phyloP scores from a whole-genome alignment of 2,329 filamentous ascomycete genomes.

The Epichloe glyceriae region DNA sequence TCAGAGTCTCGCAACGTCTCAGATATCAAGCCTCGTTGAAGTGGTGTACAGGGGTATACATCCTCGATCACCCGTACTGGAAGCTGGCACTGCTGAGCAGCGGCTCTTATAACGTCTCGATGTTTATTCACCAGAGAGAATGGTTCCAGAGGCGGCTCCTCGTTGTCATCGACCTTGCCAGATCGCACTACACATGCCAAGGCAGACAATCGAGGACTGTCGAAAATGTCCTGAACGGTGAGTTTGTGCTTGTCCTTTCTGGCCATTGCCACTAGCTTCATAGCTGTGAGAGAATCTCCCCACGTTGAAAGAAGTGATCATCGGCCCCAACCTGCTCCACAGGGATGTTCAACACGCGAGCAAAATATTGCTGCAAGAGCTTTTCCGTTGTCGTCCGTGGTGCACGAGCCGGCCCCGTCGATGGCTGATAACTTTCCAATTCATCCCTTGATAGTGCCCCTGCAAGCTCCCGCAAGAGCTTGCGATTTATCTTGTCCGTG shows the following conservation, averaged over 20 bases:
- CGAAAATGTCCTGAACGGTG: not conserved
- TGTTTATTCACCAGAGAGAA: not conserved
- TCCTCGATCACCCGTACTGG: not conserved
- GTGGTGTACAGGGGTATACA: not conserved
- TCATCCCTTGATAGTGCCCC: not conserved
- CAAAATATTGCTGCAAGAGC: not conserved
- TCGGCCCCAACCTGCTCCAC: not conserved
- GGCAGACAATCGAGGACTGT: not conserved
- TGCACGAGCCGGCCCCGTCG: not conserved
- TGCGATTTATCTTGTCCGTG: not conserved
- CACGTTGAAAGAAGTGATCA: not conserved
- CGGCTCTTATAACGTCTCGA: not conserved
- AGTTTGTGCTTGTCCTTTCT: not conserved
- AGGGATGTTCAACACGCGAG: not conserved
- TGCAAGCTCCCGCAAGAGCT: not conserved
- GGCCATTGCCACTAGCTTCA: not conserved
- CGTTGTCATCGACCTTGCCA: not conserved
- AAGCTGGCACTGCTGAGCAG: not conserved
- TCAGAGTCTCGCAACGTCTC: not conserved
- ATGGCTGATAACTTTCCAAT: not conserved
- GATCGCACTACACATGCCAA: no score
- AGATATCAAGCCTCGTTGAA: not conserved
- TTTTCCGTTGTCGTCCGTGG: not conserved
- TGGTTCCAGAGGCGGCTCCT: not conserved
- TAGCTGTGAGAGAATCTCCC: conserved; percentile 3